Base-by-base conservation (phyloP, 2,329 filamentous ascomycete species). In the Leptoxyphium fumago region DNA sequence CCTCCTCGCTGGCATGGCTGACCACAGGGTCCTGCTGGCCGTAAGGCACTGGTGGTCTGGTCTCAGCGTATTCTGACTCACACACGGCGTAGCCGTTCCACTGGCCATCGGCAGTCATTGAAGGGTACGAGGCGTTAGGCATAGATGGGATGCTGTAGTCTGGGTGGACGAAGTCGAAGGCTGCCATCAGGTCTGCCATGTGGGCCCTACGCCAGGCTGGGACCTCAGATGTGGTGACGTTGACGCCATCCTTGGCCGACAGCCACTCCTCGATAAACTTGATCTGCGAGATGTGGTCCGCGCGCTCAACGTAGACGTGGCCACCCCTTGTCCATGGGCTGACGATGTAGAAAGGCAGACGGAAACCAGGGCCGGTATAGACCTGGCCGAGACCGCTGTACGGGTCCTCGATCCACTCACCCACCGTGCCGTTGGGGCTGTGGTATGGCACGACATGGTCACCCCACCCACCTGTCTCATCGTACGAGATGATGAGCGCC, bases 201-300 rank as follows among this genome's bases (percentile, higher is more conserved):
- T 71, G 66, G 4, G 58, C 48, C 2, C 69, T 61, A 29, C 69
- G 60, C 69, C 69, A 72, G 5, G 60, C 52, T 0, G 64, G 63
- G 59, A 72, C 69, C 46, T 69, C 57, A 9, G 59, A 48, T 0
- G 65, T 66, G n/a, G 54, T 56, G 36, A 69, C 57, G 28, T 63
- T 60, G 47, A 66, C 60, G 8, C 68, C 68, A 26, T 26, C 21
- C 28, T 65, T 66, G 3, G 67, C 62, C 4, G 54, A 57, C 11
- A 72, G 57, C 69, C 70, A 73, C 50, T 69, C 56, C 54, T 75
- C 72, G 1, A 75, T 52, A 49, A 75, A 75, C 38, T 72, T 56
- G 26, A 74, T 70, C 46, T 75, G 72, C 0, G 72, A 75, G 48
- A 65, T 73, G 55, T 75, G 73, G 50, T 75, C 73, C 5, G 67